Evolutionary conservation across 306 rosid genomes (phyloP).

Genomic region (Sesbania bispinosa): DNA sequence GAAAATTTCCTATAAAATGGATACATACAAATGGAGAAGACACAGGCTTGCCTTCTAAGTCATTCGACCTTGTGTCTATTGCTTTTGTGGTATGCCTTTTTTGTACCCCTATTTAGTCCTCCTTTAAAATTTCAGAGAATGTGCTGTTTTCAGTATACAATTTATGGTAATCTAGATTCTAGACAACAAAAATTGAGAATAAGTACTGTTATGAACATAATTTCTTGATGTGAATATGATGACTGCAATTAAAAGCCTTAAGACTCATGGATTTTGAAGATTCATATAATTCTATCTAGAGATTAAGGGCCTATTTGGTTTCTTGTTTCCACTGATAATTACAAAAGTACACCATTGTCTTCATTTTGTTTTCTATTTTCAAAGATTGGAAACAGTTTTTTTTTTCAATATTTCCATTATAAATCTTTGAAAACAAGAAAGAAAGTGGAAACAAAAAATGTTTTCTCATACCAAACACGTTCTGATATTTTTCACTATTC

Average conservation of each 20-base stretch:
- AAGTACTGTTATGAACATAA: background rate
- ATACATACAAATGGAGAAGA: conserved; percentile 66
- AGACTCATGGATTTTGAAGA: background rate
- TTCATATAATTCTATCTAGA: background rate
- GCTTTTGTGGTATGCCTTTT: conserved; percentile 45
- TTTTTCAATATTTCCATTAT: too few species aligned
- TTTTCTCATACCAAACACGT: too few species aligned
- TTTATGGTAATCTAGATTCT: background rate
- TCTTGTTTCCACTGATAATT: too few species aligned
- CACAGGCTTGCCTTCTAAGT: conserved; percentile 51
- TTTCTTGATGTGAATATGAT: background rate
- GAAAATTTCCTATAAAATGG: conserved; percentile 53
- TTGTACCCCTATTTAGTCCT: background rate
- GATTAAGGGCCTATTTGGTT: too few species aligned
- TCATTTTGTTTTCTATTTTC: too few species aligned
- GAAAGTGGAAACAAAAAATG: too few species aligned
- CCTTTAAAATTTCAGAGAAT: background rate
- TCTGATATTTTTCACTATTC: background rate
- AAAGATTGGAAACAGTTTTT: too few species aligned
- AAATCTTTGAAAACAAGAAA: too few species aligned
- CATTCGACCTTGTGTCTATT: conserved; percentile 58
- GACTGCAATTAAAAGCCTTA: background rate
- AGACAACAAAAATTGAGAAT: background rate
- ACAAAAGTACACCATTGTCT: too few species aligned
- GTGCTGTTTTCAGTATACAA: background rate